phyloP scores from a whole-genome alignment of 345 rosid genomes.

The Pelargonium nanum region DNA sequence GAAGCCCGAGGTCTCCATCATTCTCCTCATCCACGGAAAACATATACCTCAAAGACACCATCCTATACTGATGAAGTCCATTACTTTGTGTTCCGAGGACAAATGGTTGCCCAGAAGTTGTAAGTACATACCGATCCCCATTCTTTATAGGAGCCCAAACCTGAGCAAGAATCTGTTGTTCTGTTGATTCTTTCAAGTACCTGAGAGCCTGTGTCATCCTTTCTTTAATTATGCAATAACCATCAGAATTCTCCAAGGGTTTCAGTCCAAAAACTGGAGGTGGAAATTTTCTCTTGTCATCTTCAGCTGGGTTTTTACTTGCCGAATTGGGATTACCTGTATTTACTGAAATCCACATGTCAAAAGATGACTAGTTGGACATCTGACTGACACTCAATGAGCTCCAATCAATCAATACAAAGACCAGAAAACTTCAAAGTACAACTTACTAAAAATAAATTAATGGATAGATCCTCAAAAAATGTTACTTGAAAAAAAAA shows the following conservation, averaged over 20 bases:
- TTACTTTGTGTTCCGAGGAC: constrained; percentile 59
- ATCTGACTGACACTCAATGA: neutral
- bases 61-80: constrained; percentile 79
- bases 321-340: constrained; percentile 42
- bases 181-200: constrained; percentile 70
- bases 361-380: constrained; percentile 6
- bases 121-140: constrained; percentile 47
- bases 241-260: constrained; percentile 57
- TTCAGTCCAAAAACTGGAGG: constrained; percentile 38
- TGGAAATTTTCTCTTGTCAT: constrained; percentile 25
- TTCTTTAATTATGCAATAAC: constrained; percentile 53
- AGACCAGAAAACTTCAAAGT: neutral
- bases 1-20: constrained; percentile 73
- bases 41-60: constrained; percentile 65
- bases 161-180: constrained; percentile 77
- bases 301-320: constrained; percentile 27
- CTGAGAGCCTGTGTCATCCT: constrained; percentile 82
- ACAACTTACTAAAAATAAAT: neutral
- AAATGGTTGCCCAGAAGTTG: constrained; percentile 90
- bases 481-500: neutral
- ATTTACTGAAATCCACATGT: constrained; percentile 11
- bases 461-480: neutral
- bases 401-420: too few species aligned
- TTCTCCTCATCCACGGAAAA: constrained; percentile 69
- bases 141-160: constrained; percentile 83